Evolutionary conservation across 371 early-diverging fungal genomes (phyloP), one percentile per base, ranked within the genome.

Genomic region (Mucor plumbeus): DNA sequence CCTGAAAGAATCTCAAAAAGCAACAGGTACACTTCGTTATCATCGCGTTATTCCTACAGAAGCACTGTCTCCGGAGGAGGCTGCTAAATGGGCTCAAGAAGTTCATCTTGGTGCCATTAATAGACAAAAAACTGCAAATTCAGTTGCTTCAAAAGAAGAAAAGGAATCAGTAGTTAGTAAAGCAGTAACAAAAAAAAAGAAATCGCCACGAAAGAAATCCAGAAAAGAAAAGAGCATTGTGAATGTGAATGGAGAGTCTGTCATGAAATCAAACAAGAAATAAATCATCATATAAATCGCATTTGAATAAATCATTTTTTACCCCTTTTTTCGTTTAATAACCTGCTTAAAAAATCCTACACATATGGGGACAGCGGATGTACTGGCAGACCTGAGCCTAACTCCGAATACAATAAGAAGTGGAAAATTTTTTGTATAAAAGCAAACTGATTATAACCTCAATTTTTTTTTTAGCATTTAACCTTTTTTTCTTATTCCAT

Each of bases 1-100:
- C 56, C 40, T 26, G 8, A 41, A 71, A 50, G 70, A 69, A 15
- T 59, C 71, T 0, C 54, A 65, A 6, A 33, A 44, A n/a, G 65
- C 70, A 0, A 69, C 59, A 6, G 79, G 74, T 6, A 17, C 61
- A 0, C 54, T 53, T 10, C 69, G 77, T 3, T 81, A 75, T 38
- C 75, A 79, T 59, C 71, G 72, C 17, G 75, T 69, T 7, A 19
- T 65, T 15, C 71, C 70, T 43, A 81, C 81, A 21, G 72, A 71
- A 2, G 69, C 50, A 10, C 59, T 73, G 2, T 39, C 61, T 1
- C 48, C 65, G 1, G 65, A 70, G 8, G 69, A 77, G 21, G 63
- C 75, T 0, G 48, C 31, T 11, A 11, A 33, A 11, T 72, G 70
- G 75, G 70, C 65, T 8, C 26, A 43, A 5, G 36, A 62, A 3